Base-by-base conservation (phyloP, 2,329 filamentous ascomycete genomes). In the Metarhizium guizhouense region DNA sequence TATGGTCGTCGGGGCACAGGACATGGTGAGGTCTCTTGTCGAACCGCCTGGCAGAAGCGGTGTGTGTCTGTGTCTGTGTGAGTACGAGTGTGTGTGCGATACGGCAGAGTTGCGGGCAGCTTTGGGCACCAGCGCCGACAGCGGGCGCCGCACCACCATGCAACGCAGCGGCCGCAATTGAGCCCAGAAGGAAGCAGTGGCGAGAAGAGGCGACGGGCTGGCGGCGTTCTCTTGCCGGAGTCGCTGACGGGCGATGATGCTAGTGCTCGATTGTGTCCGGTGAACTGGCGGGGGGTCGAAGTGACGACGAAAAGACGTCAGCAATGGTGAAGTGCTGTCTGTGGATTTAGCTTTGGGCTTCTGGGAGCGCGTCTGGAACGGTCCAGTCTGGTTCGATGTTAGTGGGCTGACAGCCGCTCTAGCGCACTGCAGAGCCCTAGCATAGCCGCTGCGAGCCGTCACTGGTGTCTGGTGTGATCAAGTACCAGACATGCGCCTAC, bases 1-100 rank as follows among this genome's bases (percentile, higher is more conserved):
- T 64, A 58, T 57, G 58, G 55, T 59, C 54, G 57, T 58, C 59
- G 58, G 60, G 64, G 63, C 59, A 59, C 52, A 54, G 55, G 61
- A 66, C 68, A 70, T 70, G 60, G 54, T 68, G 53, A 54, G 40
- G 52, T 30, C 34, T 54, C 47, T 50, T 54, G n/a, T 32, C 16
- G 51, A n/a, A 32, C 40, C 42, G 42, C 42, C n/a, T 4, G n/a
- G n/a, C 18, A 18, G 52, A 34, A 51, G 48, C 48, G 48, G 48
- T 51, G 47, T 51, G 47, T 49, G 29, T n/a, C 5, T 47, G 43
- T n/a, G 51, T 32, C 7, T 48, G 52, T 25, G n/a, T 8, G 47
- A 32, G 40, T 14, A 25, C 18, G 14, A 47, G 20, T 30, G 20
- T 14, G 11, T 13, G 13, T 43, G 4, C 7, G 11, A 16, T 51